Evolutionary conservation across 768 basidiomycete genomes (phyloP).

Genomic region (Pleurotus ostreatus): DNA sequence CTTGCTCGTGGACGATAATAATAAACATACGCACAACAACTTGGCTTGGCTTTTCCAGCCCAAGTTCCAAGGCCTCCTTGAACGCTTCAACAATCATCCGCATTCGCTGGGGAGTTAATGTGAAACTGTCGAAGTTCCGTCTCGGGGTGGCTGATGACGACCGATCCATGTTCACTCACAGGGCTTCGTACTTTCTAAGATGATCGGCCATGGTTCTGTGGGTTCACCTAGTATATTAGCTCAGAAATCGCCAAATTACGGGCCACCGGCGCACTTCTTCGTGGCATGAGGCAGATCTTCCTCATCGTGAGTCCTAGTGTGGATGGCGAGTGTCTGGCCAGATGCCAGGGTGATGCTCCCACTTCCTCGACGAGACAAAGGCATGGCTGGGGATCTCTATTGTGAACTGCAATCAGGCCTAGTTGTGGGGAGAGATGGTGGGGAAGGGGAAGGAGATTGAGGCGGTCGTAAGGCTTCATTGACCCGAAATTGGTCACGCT

Average conservation of each 20-base stretch:
- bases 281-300: conserved; percentile 90
- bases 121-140: conserved; percentile 49
- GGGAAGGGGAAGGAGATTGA: neutral
- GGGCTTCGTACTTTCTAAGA: conserved; percentile 82
- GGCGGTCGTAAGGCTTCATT: conserved; percentile 4
- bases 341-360: conserved; percentile 67
- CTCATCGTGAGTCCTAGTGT: conserved; percentile 85
- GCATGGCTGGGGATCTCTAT: conserved; percentile 36
- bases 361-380: conserved; percentile 72
- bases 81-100: conserved; percentile 97
- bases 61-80: conserved; percentile 85
- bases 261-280: conserved; percentile 61
- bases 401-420: conserved; percentile 4
- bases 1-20: neutral
- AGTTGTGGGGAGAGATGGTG: conserved; percentile 6
- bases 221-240: conserved; percentile 12
- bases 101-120: conserved; percentile 87
- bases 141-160: conserved; percentile 9
- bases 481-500: conserved; percentile 15
- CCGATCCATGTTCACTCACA: conserved; percentile 47
- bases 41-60: conserved; percentile 78
- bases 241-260: conserved; percentile 1
- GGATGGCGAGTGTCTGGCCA: conserved; percentile 79
- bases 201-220: conserved; percentile 90
- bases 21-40: conserved; percentile 66